These are phyloP conservation scores for Sugiyamaella qingdaonensis DNA, from an alignment of 805 yeast species.

Conservation along the genomic window DNA sequence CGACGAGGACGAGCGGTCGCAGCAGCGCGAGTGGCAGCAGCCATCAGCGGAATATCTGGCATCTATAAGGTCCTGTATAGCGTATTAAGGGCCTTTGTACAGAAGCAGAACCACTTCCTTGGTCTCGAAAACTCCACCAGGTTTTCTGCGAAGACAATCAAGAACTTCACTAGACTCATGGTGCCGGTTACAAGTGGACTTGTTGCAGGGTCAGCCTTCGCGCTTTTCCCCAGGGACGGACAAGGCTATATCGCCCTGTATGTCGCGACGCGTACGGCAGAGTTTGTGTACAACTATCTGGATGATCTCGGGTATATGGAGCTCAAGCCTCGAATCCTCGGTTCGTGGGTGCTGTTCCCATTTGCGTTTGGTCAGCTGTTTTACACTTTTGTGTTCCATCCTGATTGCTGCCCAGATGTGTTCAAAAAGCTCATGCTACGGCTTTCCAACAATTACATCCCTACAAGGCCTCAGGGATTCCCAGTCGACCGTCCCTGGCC, in stretches of 20 bases:
- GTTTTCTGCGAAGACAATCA: slow-evolving; percentile 8
- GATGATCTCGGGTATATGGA: slow-evolving; percentile 33
- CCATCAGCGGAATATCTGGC: slow-evolving; percentile 18
- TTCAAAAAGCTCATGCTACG: slow-evolving; percentile 30
- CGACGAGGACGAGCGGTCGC: slow-evolving; percentile 7
- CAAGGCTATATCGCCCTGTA: slow-evolving; percentile 33
- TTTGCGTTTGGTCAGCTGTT: slow-evolving; percentile 38
- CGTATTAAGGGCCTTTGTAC: neutral
- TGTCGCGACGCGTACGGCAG: slow-evolving; percentile 31
- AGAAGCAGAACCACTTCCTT: slow-evolving; percentile 3
- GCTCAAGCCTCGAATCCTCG: slow-evolving; percentile 35
- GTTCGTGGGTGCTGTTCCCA: slow-evolving; percentile 40
- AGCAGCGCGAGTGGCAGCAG: slow-evolving; percentile 14
- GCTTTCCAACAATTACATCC: slow-evolving; percentile 31
- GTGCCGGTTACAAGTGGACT: slow-evolving; percentile 25
- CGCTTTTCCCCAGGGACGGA: slow-evolving; percentile 26
- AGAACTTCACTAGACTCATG: slow-evolving; percentile 2
- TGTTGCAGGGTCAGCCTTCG: slow-evolving; percentile 25
- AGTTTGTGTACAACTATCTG: slow-evolving; percentile 33
- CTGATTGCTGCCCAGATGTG: slow-evolving; percentile 32
- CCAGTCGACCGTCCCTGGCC: slow-evolving; percentile 34
- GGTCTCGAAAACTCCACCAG: slow-evolving; percentile 5
- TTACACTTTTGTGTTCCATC: slow-evolving; percentile 33
- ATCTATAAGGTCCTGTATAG: slow-evolving; percentile 16
- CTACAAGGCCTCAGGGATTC: slow-evolving; percentile 29